These are phyloP conservation scores for Sclerotiophoma versabilis DNA, from an alignment of 2,329 filamentous ascomycete species.

Conservation along the genomic window DNA sequence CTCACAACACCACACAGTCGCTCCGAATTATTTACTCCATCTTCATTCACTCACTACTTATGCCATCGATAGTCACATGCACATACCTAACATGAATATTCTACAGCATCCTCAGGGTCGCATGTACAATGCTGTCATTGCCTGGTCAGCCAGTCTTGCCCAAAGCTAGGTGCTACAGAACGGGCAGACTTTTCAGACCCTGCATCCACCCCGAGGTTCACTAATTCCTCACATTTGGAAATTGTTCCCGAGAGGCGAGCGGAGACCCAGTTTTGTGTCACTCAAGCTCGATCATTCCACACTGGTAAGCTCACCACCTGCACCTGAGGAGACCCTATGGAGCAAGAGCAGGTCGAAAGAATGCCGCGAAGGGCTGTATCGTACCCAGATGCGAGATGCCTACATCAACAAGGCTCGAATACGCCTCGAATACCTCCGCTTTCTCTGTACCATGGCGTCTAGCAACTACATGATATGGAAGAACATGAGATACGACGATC, in stretches of 20 bases:
- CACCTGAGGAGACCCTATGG: background rate
- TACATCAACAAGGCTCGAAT: background rate
- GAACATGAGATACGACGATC: background rate
- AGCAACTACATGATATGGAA: background rate
- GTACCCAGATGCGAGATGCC: background rate
- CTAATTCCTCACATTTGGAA: background rate
- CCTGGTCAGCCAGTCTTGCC: background rate
- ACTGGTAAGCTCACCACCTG: background rate
- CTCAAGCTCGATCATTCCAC: background rate
- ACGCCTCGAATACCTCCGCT: background rate
- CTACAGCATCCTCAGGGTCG: no score
- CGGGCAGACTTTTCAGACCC: background rate
- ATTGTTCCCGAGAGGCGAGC: no score
- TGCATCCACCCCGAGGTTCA: background rate
- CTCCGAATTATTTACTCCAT: background rate
- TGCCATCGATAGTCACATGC: no score
- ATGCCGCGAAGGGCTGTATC: background rate
- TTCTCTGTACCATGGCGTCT: background rate
- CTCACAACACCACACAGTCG: background rate
- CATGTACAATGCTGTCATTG: background rate
- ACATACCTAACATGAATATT: no score
- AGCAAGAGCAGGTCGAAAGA: background rate
- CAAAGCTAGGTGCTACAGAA: slow-evolving; percentile 10
- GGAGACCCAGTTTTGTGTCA: no score
- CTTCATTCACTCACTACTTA: background rate